phyloP scores from a whole-genome alignment of 345 rosid genomes.

The Nasturtium officinale region DNA sequence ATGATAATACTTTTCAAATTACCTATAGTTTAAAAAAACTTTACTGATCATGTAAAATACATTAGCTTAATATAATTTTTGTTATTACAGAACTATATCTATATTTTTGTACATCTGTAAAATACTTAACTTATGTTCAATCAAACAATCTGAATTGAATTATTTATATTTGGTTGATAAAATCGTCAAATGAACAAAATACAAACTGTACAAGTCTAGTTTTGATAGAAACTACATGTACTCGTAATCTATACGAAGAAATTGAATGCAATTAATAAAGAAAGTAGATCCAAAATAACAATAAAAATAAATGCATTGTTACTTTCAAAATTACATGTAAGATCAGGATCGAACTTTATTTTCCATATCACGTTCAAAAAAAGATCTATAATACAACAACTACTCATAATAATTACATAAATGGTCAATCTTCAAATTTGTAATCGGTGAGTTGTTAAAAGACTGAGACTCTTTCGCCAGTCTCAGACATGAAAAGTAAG shows the following conservation, averaged over 20 bases:
- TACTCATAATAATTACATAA: constrained; percentile 4
- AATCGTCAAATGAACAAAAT: background rate
- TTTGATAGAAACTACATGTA: constrained; percentile 2
- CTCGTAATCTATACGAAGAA: constrained; percentile 9
- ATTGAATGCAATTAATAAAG: background rate
- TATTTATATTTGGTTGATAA: background rate
- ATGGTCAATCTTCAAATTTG: constrained; percentile 23
- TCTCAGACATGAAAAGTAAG: constrained; percentile 31
- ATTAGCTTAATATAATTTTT: too few species aligned
- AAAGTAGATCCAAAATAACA: background rate
- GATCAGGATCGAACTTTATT: constrained; percentile 27
- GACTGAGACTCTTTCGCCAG: constrained; percentile 28
- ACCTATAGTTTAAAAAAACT: background rate
- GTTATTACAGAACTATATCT: background rate
- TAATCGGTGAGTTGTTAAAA: constrained; percentile 32
- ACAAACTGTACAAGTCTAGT: background rate
- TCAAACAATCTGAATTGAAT: background rate
- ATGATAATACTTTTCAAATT: background rate
- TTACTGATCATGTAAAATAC: too few species aligned
- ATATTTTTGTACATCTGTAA: too few species aligned
- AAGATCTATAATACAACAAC: background rate
- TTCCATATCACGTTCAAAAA: constrained; percentile 9
- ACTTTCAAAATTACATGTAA: constrained; percentile 18
- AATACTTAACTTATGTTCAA: too few species aligned
- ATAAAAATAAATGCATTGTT: background rate